These are phyloP conservation scores for Blastobotrys arbuscula DNA, from an alignment of 1,139 yeast species.

Conservation along the genomic window DNA sequence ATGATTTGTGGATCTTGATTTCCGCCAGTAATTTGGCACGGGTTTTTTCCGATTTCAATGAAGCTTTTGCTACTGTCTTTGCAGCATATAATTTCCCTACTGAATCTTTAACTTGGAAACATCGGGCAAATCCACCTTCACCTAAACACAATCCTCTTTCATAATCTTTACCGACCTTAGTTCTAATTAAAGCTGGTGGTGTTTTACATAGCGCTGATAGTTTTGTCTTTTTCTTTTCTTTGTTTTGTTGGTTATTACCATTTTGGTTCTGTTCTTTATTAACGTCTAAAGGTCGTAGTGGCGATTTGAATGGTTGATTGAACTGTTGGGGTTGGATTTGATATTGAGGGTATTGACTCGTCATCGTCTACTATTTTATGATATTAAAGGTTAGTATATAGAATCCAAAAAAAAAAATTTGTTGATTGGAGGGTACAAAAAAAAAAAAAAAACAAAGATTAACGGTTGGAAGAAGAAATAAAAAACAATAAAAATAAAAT, in stretches of 20 bases:
- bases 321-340: background rate
- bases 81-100: conserved; percentile 89
- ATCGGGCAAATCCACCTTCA: conserved; percentile 98
- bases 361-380: background rate
- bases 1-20: conserved; percentile 88
- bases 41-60: conserved; percentile 86
- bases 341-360: background rate
- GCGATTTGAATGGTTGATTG: conserved; percentile 1
- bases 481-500: background rate
- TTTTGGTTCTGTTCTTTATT: conserved; percentile 6
- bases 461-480: background rate
- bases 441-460: background rate
- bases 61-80: conserved; percentile 94
- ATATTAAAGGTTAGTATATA: background rate
- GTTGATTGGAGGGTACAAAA: background rate
- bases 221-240: conserved; percentile 66
- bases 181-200: conserved; percentile 87
- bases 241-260: conserved; percentile 1
- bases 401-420: background rate
- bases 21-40: conserved; percentile 81
- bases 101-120: conserved; percentile 93
- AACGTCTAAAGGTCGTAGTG: conserved; percentile 10
- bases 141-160: conserved; percentile 90
- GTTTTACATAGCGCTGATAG: conserved; percentile 85
- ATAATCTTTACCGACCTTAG: conserved; percentile 81